A percentile compares a stretch with the other conserved stretches of the same genome.
Evolutionary conservation across 1,139 yeast genomes (phyloP).

Genomic region (Zygosaccharomyces sapae): DNA sequence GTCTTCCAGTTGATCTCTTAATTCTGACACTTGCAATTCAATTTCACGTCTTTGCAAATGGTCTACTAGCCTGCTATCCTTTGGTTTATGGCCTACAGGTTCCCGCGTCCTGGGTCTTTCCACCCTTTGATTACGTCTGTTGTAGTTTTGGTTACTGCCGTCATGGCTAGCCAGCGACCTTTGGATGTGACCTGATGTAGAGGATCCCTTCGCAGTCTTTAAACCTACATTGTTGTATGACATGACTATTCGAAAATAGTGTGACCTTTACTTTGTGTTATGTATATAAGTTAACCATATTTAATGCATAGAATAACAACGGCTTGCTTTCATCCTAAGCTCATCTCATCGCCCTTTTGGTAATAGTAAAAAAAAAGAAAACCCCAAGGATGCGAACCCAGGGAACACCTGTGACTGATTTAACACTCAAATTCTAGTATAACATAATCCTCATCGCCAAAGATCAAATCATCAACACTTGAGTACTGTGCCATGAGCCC

Average conservation of each 20-base stretch:
- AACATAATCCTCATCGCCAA: conserved; percentile 30
- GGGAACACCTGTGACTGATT: no score
- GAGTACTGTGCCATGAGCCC: conserved; percentile 10
- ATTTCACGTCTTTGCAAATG: conserved; percentile 19
- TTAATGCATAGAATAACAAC: background rate
- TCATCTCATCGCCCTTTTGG: conserved; percentile 2
- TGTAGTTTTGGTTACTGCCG: conserved; percentile 12
- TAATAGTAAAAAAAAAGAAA: background rate
- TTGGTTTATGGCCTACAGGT: background rate
- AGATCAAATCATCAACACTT: conserved; percentile 16
- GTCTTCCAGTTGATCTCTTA: conserved; percentile 22
- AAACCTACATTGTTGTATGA: conserved; percentile 28
- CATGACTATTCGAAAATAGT: conserved; percentile 13
- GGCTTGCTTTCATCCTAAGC: background rate
- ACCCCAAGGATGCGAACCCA: background rate
- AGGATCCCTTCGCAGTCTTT: conserved; percentile 28
- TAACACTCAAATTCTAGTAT: conserved; percentile 33
- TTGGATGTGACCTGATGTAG: conserved; percentile 28
- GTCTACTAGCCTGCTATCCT: conserved; percentile 13
- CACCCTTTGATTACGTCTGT: conserved; percentile 5
- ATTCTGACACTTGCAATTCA: conserved; percentile 22
- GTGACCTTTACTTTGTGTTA: conserved; percentile 4
- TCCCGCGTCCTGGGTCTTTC: conserved; percentile 5
- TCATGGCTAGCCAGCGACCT: conserved; percentile 20
- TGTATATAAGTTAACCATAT: background rate